A percentile compares a stretch with the other conserved stretches of the same genome.
These are phyloP conservation scores for Naganishia friedmannii DNA, from an alignment of 768 basidiomycete genomes.

Conservation along the genomic window DNA sequence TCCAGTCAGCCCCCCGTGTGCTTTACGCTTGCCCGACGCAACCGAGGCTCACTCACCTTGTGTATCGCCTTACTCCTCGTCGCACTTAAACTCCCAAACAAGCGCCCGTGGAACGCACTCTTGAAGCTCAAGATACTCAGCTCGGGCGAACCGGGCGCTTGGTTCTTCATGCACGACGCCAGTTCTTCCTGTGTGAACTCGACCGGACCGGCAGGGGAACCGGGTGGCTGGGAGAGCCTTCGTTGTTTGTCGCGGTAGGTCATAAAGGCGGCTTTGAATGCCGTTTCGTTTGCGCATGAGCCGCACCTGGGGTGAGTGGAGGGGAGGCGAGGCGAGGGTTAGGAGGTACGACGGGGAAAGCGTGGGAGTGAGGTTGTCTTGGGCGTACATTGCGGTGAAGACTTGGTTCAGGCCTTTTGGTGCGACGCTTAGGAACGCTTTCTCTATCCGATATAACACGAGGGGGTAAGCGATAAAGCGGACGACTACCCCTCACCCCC, in stretches of 20 bases:
- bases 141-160: constrained; percentile 52
- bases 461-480: neutral
- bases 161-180: constrained; percentile 53
- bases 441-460: constrained; percentile 35
- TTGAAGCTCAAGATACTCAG: constrained; percentile 53
- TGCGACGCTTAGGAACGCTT: constrained; percentile 51
- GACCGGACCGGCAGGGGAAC: constrained; percentile 14
- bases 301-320: neutral
- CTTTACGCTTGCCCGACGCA: no score
- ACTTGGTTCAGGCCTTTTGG: constrained; percentile 54
- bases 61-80: constrained; percentile 55
- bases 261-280: constrained; percentile 55
- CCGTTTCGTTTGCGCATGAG: constrained; percentile 45
- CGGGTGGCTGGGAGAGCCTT: constrained; percentile 29
- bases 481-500: no score
- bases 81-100: constrained; percentile 53
- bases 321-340: neutral
- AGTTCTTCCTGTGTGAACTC: constrained; percentile 50
- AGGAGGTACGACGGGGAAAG: neutral
- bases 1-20: no score
- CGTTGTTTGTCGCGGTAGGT: constrained; percentile 47
- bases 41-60: constrained; percentile 40
- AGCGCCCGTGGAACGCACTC: constrained; percentile 54
- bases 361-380: neutral
- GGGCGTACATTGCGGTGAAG: constrained; percentile 49